phyloP scores from a whole-genome alignment of 2,329 filamentous ascomycete genomes.

The Ophiostoma australiae region DNA sequence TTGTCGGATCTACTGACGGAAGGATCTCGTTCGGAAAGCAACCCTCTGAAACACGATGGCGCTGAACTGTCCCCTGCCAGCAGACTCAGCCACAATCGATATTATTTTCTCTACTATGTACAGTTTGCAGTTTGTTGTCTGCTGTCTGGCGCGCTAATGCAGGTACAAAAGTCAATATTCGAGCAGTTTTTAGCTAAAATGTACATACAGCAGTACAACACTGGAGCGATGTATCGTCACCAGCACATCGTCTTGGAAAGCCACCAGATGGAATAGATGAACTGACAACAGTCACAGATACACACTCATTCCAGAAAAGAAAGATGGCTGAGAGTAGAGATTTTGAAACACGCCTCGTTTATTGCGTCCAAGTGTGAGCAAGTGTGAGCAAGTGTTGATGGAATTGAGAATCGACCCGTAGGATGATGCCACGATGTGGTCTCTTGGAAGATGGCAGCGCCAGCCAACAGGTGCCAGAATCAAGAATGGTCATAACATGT shows the following conservation, averaged over 20 bases:
- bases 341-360: constrained; percentile 6
- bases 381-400: background rate
- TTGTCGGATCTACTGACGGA: background rate
- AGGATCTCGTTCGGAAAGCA: constrained; percentile 19
- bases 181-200: background rate
- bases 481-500: background rate
- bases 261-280: background rate
- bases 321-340: background rate
- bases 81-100: constrained; percentile 9
- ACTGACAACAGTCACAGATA: background rate
- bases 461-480: no score
- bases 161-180: background rate
- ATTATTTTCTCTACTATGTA: background rate
- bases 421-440: background rate
- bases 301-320: background rate
- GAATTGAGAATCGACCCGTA: background rate
- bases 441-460: background rate
- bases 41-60: constrained; percentile 20
- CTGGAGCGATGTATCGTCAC: background rate
- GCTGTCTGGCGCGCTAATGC: constrained; percentile 1
- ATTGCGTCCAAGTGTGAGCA: background rate
- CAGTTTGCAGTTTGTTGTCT: no score
- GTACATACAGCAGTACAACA: background rate
- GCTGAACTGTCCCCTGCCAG: background rate
- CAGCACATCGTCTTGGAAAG: background rate